Evolutionary conservation across 2,329 filamentous ascomycete genomes (phyloP).

Genomic region (Tolypocladium pustulatum): DNA sequence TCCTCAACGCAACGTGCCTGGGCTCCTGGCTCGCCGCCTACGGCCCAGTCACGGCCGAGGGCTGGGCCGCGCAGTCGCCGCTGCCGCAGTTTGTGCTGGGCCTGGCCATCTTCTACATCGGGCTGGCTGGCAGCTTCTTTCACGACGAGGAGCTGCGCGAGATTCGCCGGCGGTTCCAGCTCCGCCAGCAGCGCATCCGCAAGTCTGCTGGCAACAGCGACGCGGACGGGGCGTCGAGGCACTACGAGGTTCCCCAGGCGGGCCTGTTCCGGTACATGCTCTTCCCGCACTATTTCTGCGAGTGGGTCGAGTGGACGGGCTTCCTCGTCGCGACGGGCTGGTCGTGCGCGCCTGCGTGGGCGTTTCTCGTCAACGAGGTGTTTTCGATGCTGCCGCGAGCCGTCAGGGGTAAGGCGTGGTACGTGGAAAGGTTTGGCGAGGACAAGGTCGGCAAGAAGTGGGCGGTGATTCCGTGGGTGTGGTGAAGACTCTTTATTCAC

Average conservation of each 20-base stretch:
- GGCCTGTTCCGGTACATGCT: constrained; percentile 76
- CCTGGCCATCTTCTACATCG: constrained; percentile 63
- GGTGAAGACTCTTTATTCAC: not conserved
- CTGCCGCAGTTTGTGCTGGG: constrained; percentile 47
- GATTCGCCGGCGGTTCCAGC: constrained; percentile 60
- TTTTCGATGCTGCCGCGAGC: constrained; percentile 85
- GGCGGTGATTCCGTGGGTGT: constrained; percentile 46
- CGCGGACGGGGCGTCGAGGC: constrained; percentile 40
- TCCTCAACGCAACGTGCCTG: constrained; percentile 68
- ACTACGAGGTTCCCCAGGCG: constrained; percentile 77
- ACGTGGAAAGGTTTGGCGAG: constrained; percentile 75
- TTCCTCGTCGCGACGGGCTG: constrained; percentile 69
- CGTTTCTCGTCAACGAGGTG: constrained; percentile 79
- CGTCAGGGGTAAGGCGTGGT: constrained; percentile 74
- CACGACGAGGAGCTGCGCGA: constrained; percentile 86
- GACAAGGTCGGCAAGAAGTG: constrained; percentile 67
- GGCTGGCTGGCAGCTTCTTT: constrained; percentile 71
- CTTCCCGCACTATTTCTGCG: constrained; percentile 89
- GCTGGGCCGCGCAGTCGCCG: constrained; percentile 32
- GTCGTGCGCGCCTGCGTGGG: constrained; percentile 62
- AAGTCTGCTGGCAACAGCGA: constrained; percentile 7
- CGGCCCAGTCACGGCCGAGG: constrained; percentile 50
- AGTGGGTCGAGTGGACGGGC: constrained; percentile 93
- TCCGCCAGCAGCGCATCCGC: constrained; percentile 34
- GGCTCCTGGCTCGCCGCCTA: constrained; percentile 78